Conservation (phyloP, 106 monocot species). For the Agapanthus africanus region DNA sequence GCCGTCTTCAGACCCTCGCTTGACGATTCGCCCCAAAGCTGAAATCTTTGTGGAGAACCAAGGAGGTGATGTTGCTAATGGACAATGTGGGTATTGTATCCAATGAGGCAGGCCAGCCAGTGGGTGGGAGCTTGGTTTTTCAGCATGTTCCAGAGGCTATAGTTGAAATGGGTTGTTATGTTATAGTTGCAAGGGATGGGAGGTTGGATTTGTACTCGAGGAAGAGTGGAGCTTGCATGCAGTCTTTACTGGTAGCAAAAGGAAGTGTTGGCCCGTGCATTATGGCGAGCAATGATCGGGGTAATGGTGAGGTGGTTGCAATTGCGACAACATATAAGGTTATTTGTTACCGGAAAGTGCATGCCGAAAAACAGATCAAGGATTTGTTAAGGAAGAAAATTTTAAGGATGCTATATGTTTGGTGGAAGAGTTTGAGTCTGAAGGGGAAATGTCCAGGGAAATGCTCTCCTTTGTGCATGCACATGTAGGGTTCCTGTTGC, state of each 20-base stretch:
- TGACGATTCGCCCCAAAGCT: conserved; percentile 54
- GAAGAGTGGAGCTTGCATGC: conserved; percentile 57
- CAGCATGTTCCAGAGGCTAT: conserved; percentile 45
- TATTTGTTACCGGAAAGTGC: conserved; percentile 58
- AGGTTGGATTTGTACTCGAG: conserved; percentile 67
- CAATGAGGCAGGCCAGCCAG: conserved; percentile 66
- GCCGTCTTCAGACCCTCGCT: too few relatives aligned
- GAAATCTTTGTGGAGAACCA: conserved; percentile 41
- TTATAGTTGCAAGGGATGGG: conserved; percentile 50
- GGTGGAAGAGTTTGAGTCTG: conserved; percentile 63
- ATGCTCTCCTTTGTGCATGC: conserved; percentile 97
- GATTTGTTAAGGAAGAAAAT: conserved; percentile 73
- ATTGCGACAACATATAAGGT: conserved; percentile 79
- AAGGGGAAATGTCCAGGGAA: conserved; percentile 76
- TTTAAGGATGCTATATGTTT: conserved; percentile 62
- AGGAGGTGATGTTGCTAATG: conserved; percentile 68
- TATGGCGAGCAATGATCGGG: conserved; percentile 45
- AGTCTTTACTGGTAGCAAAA: conserved; percentile 46
- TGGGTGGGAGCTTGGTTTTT: conserved; percentile 86
- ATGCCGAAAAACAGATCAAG: conserved; percentile 94
- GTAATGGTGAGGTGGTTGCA: conserved; percentile 51
- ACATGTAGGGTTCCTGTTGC: conserved; percentile 87
- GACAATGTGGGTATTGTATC: conserved; percentile 87
- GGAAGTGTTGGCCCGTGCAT: conserved; percentile 27
- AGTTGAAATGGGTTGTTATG: conserved; percentile 54